Conservation (phyloP, 1,284 basidiomycete genomes). For the Peniophora sp. region DNA sequence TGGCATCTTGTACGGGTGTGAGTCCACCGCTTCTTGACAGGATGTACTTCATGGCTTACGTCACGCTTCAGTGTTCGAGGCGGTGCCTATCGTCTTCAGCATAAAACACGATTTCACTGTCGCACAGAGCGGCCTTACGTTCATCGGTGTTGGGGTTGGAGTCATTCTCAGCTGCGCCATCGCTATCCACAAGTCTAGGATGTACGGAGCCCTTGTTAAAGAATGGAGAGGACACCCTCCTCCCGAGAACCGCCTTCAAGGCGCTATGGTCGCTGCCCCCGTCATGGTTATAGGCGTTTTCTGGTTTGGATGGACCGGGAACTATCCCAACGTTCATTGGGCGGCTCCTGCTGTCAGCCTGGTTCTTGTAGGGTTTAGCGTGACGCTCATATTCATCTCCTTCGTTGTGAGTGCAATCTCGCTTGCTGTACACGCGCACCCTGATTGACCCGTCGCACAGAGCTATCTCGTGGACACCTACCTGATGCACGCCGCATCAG, state of each 20-base stretch:
- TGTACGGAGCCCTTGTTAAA: conserved; percentile 26
- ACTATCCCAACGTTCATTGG: conserved; percentile 50
- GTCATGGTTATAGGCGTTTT: conserved; percentile 32
- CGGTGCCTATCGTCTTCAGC: conserved; percentile 30
- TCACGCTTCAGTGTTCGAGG: conserved; percentile 44
- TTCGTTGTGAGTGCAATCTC: conserved; percentile 54
- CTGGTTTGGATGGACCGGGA: conserved; percentile 57
- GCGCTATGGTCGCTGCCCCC: conserved; percentile 38
- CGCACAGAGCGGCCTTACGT: conserved; percentile 45
- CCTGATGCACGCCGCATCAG: conserved; percentile 57
- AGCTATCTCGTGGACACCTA: conserved; percentile 59
- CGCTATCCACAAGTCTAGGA: conserved; percentile 28
- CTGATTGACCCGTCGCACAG: too few relatives aligned
- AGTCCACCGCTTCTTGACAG: conserved; percentile 16
- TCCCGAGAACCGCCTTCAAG: conserved; percentile 44
- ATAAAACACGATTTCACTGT: conserved; percentile 37
- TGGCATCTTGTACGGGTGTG: conserved; percentile 53
- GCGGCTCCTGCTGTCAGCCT: conserved; percentile 49
- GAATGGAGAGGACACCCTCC: conserved; percentile 37
- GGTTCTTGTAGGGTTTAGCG: conserved; percentile 42
- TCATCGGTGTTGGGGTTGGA: conserved; percentile 62
- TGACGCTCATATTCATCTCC: conserved; percentile 56
- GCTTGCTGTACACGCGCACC: too few relatives aligned
- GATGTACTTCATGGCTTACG: conserved; percentile 21
- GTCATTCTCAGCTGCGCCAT: conserved; percentile 43